Conservation (phyloP, 768 basidiomycete species). For the Serendipita sp. region DNA sequence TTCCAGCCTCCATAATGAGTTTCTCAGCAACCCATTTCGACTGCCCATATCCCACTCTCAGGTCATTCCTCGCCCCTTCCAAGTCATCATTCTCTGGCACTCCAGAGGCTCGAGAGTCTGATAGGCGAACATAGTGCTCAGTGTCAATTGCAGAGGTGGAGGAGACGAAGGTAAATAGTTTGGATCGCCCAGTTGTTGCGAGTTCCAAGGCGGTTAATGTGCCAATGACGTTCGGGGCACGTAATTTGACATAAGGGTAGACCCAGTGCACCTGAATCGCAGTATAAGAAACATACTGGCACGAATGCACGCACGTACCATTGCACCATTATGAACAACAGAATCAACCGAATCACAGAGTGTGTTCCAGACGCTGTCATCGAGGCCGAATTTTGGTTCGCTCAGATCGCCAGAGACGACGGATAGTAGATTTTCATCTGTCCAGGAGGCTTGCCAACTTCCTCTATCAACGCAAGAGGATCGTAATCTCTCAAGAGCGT, state of each 20-base stretch:
- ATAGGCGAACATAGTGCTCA: conserved; percentile 74
- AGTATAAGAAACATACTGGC: neutral
- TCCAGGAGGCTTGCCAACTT: conserved; percentile 83
- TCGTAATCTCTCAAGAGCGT: conserved; percentile 52
- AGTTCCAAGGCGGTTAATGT: conserved; percentile 75
- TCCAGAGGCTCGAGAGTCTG: conserved; percentile 46
- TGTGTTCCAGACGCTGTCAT: conserved; percentile 43
- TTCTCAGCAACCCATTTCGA: conserved; percentile 98
- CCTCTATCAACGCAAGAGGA: conserved; percentile 62
- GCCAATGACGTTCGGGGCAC: conserved; percentile 81
- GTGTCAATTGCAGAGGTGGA: conserved; percentile 93
- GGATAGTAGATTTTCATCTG: conserved; percentile 46
- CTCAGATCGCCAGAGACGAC: conserved; percentile 77
- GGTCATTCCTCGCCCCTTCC: conserved; percentile 55
- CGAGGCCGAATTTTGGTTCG: conserved; percentile 57
- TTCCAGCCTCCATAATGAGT: conserved; percentile 79
- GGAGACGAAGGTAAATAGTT: conserved; percentile 79
- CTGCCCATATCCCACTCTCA: conserved; percentile 93
- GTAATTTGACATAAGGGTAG: conserved; percentile 88
- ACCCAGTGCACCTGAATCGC: conserved; percentile 84
- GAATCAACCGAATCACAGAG: conserved; percentile 62
- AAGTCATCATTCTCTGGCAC: conserved; percentile 80
- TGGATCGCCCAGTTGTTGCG: conserved; percentile 56
- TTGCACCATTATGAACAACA: conserved; percentile 89
- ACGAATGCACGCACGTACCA: conserved; percentile 41